These are phyloP conservation scores for Letharia lupina DNA, from an alignment of 495 filamentous ascomycete species.

Conservation along the genomic window DNA sequence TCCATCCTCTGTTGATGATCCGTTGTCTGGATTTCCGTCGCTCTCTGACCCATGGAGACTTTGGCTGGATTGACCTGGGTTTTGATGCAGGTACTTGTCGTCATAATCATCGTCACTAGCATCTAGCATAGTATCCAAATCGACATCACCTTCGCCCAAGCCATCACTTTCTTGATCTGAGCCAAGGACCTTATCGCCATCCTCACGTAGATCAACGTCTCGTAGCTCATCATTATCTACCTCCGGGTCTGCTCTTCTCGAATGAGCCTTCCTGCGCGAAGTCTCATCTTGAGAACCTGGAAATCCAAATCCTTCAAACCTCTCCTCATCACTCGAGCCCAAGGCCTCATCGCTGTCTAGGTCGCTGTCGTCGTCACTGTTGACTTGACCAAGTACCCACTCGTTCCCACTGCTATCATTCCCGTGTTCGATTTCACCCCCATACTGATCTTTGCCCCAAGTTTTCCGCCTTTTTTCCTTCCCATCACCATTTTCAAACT, in stretches of 20 bases:
- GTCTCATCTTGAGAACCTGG: conserved; percentile 53
- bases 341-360: conserved; percentile 91
- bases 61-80: conserved; percentile 26
- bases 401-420: conserved; percentile 83
- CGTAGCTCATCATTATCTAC: conserved; percentile 23
- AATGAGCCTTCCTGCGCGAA: conserved; percentile 26
- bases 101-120: conserved; percentile 47
- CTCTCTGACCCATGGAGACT: conserved; percentile 38
- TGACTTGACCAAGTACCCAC: conserved; percentile 73
- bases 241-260: conserved; percentile 25
- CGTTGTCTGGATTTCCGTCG: conserved; percentile 41
- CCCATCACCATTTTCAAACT: conserved; percentile 36
- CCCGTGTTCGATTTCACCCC: conserved; percentile 40
- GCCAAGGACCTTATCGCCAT: conserved; percentile 40
- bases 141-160: conserved; percentile 77
- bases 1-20: conserved; percentile 39
- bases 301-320: conserved; percentile 69
- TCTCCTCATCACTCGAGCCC: conserved; percentile 79
- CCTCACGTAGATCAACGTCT: conserved; percentile 48
- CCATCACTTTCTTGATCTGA: conserved; percentile 56
- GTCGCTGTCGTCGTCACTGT: conserved; percentile 70
- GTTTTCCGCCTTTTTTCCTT: conserved; percentile 34
- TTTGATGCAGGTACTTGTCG: conserved; percentile 25
- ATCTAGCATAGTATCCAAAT: conserved; percentile 75
- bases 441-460: conserved; percentile 18